Conservation (phyloP, 805 yeast genomes). For the Kazachstania psychrophila region DNA sequence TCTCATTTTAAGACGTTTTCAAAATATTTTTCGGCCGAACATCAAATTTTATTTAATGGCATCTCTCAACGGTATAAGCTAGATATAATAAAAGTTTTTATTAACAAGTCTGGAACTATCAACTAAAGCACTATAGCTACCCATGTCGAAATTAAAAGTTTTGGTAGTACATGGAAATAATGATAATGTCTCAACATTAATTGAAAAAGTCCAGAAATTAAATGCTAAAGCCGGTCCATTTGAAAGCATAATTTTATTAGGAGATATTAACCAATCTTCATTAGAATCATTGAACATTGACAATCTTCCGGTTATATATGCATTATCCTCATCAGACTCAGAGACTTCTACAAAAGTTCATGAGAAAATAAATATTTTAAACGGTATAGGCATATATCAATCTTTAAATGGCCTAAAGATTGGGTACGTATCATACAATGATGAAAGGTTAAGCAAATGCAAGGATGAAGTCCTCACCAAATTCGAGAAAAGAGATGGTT, state of each 20-base stretch:
- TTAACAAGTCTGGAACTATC: too few species aligned
- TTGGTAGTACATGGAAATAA: constrained; percentile 15
- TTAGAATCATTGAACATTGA: constrained; percentile 9
- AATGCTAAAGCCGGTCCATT: constrained; percentile 59
- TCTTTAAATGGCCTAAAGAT: constrained; percentile 39
- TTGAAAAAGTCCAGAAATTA: constrained; percentile 42
- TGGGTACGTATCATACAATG: constrained; percentile 36
- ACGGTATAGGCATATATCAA: constrained; percentile 32
- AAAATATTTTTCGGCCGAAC: too few species aligned
- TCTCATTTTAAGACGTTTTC: too few species aligned
- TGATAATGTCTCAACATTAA: constrained; percentile 18
- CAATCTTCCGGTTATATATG: constrained; percentile 12
- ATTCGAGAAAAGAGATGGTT: constrained; percentile 10
- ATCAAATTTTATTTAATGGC: too few species aligned
- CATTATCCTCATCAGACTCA: not conserved
- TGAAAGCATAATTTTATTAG: constrained; percentile 44
- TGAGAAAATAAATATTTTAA: constrained; percentile 13
- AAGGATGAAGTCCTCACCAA: constrained; percentile 21
- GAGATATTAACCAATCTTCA: constrained; percentile 30
- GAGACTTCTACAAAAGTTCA: not conserved
- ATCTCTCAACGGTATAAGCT: too few species aligned
- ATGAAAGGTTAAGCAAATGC: constrained; percentile 7
- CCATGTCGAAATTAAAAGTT: not conserved
- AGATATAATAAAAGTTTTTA: too few species aligned
- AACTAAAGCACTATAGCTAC: too few species aligned